phyloP scores from a whole-genome alignment of 192 early-diverging fungal genomes.

The Irineochytrium annulatum region DNA sequence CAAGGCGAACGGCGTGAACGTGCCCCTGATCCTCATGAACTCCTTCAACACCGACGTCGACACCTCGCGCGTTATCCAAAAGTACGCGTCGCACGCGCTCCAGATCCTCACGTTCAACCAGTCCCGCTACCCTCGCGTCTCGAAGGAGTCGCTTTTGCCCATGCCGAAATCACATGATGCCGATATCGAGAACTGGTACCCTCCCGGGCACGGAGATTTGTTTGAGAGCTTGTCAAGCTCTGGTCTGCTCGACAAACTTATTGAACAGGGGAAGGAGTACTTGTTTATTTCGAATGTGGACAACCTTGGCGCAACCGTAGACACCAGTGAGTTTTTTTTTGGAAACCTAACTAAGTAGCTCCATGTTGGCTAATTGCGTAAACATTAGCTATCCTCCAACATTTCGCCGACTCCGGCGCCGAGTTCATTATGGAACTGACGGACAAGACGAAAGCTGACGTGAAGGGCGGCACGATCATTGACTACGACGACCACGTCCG shows the following conservation, averaged over 20 bases:
- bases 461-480: slow-evolving; percentile 99
- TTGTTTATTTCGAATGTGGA: slow-evolving; percentile 99
- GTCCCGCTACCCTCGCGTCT: slow-evolving; percentile 86
- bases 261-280: slow-evolving; percentile 96
- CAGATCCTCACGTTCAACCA: slow-evolving; percentile 98
- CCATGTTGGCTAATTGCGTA: slow-evolving; percentile 1
- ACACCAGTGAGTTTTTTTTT: slow-evolving; percentile 48
- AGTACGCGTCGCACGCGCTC: slow-evolving; percentile 89
- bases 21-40: slow-evolving; percentile 99
- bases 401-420: slow-evolving; percentile 80
- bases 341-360: not conserved
- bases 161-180: slow-evolving; percentile 65
- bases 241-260: slow-evolving; percentile 86
- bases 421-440: slow-evolving; percentile 99
- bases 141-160: slow-evolving; percentile 88
- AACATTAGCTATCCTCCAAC: slow-evolving; percentile 69
- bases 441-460: slow-evolving; percentile 98
- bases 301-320: slow-evolving; percentile 96
- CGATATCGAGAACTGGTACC: slow-evolving; percentile 65
- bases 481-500: slow-evolving; percentile 93
- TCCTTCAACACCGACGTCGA: slow-evolving; percentile 99
- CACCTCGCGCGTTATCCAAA: slow-evolving; percentile 96
- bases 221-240: slow-evolving; percentile 92
- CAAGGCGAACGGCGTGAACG: slow-evolving; percentile 78
- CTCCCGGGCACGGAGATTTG: slow-evolving; percentile 98